These are phyloP conservation scores for Trichoderma polysporum DNA, from an alignment of 2,329 filamentous ascomycete genomes.

Conservation along the genomic window DNA sequence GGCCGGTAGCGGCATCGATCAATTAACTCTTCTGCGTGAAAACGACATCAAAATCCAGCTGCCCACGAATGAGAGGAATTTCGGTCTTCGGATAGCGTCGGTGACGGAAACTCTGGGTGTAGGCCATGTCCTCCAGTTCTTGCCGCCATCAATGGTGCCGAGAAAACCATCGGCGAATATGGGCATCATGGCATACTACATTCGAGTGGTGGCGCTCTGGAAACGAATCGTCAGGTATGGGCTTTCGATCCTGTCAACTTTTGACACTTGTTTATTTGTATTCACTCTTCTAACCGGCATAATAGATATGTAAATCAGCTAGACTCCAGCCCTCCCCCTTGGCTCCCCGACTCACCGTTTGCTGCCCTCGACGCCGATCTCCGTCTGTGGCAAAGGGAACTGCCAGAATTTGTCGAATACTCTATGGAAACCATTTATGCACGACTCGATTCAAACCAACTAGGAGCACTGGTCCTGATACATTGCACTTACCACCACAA, in stretches of 20 bases:
- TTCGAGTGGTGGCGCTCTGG: slow-evolving; percentile 43
- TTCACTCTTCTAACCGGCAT: neutral
- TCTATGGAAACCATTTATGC: slow-evolving; percentile 46
- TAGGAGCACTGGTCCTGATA: slow-evolving; percentile 45
- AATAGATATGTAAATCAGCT: slow-evolving; percentile 43
- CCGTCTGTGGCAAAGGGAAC: slow-evolving; percentile 41
- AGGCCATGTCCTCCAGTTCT: slow-evolving; percentile 42
- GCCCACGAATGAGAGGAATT: slow-evolving; percentile 42
- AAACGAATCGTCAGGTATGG: slow-evolving; percentile 40
- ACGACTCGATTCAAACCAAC: slow-evolving; percentile 46
- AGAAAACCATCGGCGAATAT: slow-evolving; percentile 42
- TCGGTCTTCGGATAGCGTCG: slow-evolving; percentile 41
- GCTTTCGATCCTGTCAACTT: no score
- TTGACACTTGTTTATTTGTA: neutral
- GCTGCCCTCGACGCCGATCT: slow-evolving; percentile 42
- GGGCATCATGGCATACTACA: slow-evolving; percentile 46
- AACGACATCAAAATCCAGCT: slow-evolving; percentile 44
- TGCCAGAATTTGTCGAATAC: slow-evolving; percentile 46
- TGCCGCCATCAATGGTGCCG: slow-evolving; percentile 41
- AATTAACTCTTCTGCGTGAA: slow-evolving; percentile 40
- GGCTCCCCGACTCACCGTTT: slow-evolving; percentile 45
- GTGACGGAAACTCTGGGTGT: slow-evolving; percentile 43
- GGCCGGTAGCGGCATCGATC: slow-evolving; percentile 41
- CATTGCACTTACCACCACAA: slow-evolving; percentile 50
- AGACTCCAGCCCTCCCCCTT: slow-evolving; percentile 41